phyloP scores from a whole-genome alignment of 257 asterid genomes.

The Jacaranda mimosifolia region DNA sequence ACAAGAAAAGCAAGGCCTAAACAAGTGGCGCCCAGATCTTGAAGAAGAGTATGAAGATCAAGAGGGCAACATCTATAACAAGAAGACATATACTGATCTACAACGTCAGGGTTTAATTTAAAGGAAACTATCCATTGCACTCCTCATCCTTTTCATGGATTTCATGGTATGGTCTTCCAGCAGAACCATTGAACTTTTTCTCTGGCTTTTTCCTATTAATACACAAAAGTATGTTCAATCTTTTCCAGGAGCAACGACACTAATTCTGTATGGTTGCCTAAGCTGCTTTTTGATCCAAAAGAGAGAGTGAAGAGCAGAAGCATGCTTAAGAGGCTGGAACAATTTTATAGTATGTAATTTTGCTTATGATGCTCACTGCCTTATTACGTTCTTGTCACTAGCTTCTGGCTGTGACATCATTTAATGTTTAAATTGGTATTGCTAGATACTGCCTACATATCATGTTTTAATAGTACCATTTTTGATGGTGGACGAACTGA shows the following conservation, averaged over 20 bases:
- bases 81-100: constrained; percentile 94
- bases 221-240: neutral
- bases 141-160: neutral
- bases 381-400: neutral
- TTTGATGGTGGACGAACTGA: too few species aligned
- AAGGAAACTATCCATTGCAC: constrained; percentile 17
- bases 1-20: constrained; percentile 83
- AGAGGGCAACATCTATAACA: constrained; percentile 98
- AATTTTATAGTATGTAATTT: constrained; percentile 18
- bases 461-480: neutral
- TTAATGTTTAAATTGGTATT: neutral
- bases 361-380: neutral
- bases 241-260: constrained; percentile 22
- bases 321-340: neutral
- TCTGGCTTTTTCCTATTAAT: neutral
- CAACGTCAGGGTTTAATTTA: constrained; percentile 97
- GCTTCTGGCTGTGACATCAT: neutral
- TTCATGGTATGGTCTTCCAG: neutral
- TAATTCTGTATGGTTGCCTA: neutral
- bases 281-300: neutral
- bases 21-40: constrained; percentile 98
- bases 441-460: neutral
- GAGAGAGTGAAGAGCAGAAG: neutral
- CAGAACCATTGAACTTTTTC: constrained; percentile 9
- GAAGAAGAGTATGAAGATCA: constrained; percentile 98